These are phyloP conservation scores for Hymenotorrendiella dingleyae DNA, from an alignment of 2,329 filamentous ascomycete species.

Conservation along the genomic window DNA sequence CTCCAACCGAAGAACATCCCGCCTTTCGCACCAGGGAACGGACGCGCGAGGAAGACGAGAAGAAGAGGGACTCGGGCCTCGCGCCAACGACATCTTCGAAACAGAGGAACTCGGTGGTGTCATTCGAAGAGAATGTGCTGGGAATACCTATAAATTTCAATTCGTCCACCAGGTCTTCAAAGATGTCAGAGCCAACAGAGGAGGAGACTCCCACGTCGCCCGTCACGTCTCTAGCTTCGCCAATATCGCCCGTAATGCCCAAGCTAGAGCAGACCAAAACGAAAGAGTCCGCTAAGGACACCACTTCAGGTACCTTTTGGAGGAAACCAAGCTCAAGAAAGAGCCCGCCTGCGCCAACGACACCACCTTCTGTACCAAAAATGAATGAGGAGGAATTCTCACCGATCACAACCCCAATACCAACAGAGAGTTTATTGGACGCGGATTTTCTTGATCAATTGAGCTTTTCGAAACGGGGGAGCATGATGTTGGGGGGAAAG, in stretches of 20 bases:
- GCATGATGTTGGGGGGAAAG: constrained; percentile 53
- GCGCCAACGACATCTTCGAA: constrained; percentile 41
- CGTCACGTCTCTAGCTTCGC: background rate
- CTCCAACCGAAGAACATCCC: constrained; percentile 26
- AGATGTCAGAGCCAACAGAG: constrained; percentile 1
- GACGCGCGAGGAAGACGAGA: constrained; percentile 31
- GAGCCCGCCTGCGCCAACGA: constrained; percentile 7
- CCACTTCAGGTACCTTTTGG: constrained; percentile 12
- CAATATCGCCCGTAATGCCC: constrained; percentile 4
- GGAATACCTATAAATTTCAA: constrained; percentile 24
- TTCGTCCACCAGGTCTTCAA: constrained; percentile 5
- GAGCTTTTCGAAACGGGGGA: constrained; percentile 58
- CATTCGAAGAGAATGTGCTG: constrained; percentile 19
- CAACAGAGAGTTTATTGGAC: constrained; percentile 50
- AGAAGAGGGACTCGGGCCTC: constrained; percentile 52
- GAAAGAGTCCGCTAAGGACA: constrained; percentile 14
- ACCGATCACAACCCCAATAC: constrained; percentile 51
- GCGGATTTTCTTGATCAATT: constrained; percentile 51
- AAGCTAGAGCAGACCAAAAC: too few species aligned
- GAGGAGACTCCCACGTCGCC: background rate
- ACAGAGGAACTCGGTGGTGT: constrained; percentile 35
- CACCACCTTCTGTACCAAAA: constrained; percentile 18
- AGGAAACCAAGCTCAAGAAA: constrained; percentile 17
- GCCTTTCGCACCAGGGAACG: constrained; percentile 19
- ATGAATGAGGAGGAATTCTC: constrained; percentile 34